phyloP scores from a whole-genome alignment of 768 basidiomycete genomes.

The Leccinum ochraceum region DNA sequence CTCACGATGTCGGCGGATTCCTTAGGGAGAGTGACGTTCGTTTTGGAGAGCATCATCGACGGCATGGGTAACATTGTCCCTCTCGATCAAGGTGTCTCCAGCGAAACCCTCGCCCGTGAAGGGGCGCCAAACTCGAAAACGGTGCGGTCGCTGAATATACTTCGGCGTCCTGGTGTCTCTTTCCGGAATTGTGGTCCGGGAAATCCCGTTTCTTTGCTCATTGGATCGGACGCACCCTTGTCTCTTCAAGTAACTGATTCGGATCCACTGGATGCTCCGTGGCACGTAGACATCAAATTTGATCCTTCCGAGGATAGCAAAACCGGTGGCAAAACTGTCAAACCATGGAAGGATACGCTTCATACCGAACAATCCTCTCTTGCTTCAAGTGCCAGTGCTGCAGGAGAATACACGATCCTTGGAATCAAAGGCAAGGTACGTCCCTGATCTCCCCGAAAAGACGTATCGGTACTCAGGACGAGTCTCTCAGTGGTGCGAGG shows the following conservation, averaged over 20 bases:
- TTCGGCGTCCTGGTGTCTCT: slow-evolving; percentile 68
- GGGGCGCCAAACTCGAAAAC: slow-evolving; percentile 43
- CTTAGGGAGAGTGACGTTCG: slow-evolving; percentile 69
- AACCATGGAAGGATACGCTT: slow-evolving; percentile 65
- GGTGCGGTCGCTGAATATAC: slow-evolving; percentile 64
- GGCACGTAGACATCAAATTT: slow-evolving; percentile 66
- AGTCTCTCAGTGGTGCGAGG: slow-evolving; percentile 62
- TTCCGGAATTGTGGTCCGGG: slow-evolving; percentile 78
- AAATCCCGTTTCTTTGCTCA: slow-evolving; percentile 65
- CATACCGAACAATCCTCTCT: slow-evolving; percentile 51
- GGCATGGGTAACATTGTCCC: slow-evolving; percentile 74
- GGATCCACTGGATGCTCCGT: slow-evolving; percentile 65
- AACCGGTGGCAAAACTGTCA: slow-evolving; percentile 41
- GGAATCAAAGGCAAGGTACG: slow-evolving; percentile 68
- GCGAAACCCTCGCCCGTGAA: slow-evolving; percentile 22
- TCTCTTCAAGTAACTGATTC: slow-evolving; percentile 52
- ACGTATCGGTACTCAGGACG: slow-evolving; percentile 3
- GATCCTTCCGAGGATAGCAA: slow-evolving; percentile 48
- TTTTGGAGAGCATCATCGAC: slow-evolving; percentile 82
- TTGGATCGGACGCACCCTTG: slow-evolving; percentile 64
- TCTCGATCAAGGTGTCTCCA: slow-evolving; percentile 38
- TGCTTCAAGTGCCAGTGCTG: slow-evolving; percentile 51
- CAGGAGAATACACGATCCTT: slow-evolving; percentile 77
- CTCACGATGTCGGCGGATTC: slow-evolving; percentile 62
- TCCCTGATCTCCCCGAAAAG: background rate